Evolutionary conservation across 495 filamentous ascomycete genomes (phyloP).

Genomic region (Neurospora sp.): DNA sequence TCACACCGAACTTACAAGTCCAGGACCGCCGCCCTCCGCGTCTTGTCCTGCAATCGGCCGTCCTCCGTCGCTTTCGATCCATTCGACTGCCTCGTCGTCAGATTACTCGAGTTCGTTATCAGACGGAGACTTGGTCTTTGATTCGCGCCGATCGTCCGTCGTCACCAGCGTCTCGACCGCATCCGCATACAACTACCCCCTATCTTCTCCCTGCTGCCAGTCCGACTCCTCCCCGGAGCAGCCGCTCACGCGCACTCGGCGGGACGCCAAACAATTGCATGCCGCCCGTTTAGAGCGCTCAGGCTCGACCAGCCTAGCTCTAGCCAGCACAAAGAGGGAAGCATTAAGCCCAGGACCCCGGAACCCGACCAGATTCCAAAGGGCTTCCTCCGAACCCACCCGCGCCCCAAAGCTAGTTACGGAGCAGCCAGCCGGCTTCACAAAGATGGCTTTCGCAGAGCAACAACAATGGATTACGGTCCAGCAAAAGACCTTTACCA

Average conservation of each 20-base stretch:
- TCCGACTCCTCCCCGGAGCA: not conserved
- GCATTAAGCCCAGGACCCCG: slow-evolving; percentile 2
- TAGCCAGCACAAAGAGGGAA: slow-evolving; percentile 16
- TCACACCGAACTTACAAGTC: not conserved
- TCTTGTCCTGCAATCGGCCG: slow-evolving; percentile 4
- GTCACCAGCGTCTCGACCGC: slow-evolving; percentile 16
- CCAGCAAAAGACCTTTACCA: slow-evolving; percentile 99
- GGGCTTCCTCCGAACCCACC: slow-evolving; percentile 17
- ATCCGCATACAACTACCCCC: not conserved
- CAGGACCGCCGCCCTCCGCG: not conserved
- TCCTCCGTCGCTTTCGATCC: slow-evolving; percentile 18
- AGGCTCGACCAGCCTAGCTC: slow-evolving; percentile 22
- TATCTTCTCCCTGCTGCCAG: not conserved
- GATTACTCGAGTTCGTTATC: slow-evolving; percentile 11
- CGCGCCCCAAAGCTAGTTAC: slow-evolving; percentile 10
- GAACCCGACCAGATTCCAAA: slow-evolving; percentile 18
- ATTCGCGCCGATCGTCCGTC: slow-evolving; percentile 21
- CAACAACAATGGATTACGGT: slow-evolving; percentile 93
- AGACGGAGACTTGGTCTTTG: slow-evolving; percentile 12
- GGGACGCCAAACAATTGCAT: slow-evolving; percentile 27
- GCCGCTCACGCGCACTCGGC: slow-evolving; percentile 17
- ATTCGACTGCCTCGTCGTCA: slow-evolving; percentile 12
- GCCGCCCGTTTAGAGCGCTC: slow-evolving; percentile 22
- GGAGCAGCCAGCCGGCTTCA: slow-evolving; percentile 2
- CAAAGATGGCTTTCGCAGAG: slow-evolving; percentile 45